phyloP scores from a whole-genome alignment of 192 early-diverging fungal species.

The Entophlyctis luteolus region DNA sequence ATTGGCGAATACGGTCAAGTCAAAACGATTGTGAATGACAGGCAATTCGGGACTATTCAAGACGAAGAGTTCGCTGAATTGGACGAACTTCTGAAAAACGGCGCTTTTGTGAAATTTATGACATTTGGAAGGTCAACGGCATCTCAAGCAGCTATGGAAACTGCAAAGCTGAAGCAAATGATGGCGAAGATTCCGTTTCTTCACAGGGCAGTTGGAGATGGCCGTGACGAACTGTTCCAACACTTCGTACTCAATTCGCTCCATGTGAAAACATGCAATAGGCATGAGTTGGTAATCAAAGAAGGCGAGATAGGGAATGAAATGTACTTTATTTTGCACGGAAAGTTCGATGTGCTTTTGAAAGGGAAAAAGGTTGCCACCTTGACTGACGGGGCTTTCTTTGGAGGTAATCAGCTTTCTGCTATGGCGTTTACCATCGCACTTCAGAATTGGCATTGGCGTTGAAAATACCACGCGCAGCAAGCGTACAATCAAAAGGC shows the following conservation, averaged over 20 bases:
- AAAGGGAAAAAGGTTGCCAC: background rate
- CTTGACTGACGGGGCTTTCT: background rate
- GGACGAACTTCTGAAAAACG: conserved; percentile 1
- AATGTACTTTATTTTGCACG: background rate
- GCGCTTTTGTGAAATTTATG: background rate
- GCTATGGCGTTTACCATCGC: background rate
- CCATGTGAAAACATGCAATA: background rate
- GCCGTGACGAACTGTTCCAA: conserved; percentile 25
- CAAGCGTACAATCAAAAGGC: background rate
- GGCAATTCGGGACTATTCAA: background rate
- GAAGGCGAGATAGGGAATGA: conserved; percentile 19
- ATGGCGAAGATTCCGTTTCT: conserved; percentile 27
- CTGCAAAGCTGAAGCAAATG: background rate
- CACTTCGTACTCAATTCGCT: background rate
- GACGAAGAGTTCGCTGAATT: conserved; percentile 3
- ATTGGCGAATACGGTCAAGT: conserved; percentile 17
- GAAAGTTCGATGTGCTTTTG: background rate
- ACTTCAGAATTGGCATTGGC: background rate
- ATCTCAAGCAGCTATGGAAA: background rate
- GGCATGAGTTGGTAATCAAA: background rate
- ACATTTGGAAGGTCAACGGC: background rate
- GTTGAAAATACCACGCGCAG: background rate
- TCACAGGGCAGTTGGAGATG: background rate
- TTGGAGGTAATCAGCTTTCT: background rate
- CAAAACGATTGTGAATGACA: conserved; percentile 12